A percentile compares a stretch with the other conserved stretches of the same genome.
These are phyloP conservation scores for Sesbania bispinosa DNA, from an alignment of 306 rosid species.

Conservation along the genomic window DNA sequence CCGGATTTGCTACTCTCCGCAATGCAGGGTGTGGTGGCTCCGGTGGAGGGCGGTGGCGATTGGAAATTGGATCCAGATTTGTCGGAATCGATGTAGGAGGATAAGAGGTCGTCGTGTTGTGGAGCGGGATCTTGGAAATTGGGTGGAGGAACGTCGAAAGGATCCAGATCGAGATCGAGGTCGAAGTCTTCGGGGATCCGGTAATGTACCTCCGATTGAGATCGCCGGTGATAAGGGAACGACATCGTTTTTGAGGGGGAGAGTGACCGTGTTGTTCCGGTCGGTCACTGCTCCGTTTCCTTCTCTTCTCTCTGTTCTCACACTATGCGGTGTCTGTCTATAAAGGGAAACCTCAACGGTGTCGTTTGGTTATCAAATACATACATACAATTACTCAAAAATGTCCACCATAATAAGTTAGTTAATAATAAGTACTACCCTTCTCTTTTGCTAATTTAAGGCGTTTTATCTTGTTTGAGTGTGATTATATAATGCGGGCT, in stretches of 20 bases:
- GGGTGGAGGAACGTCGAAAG: conserved; percentile 58
- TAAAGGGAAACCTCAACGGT: background rate
- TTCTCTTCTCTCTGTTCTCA: no score
- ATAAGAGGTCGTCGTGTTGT: conserved; percentile 54
- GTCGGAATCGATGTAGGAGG: conserved; percentile 62
- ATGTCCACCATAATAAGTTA: no score
- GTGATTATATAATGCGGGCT: no score
- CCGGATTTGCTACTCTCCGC: background rate
- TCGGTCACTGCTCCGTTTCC: conserved; percentile 23
- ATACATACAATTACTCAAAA: no score
- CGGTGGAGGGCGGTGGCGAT: no score
- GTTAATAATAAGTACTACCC: no score
- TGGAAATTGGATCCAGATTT: conserved; percentile 58
- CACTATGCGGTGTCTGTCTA: background rate
- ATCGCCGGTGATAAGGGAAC: conserved; percentile 69
- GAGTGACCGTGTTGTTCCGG: background rate
- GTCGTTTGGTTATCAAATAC: background rate
- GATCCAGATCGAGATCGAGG: conserved; percentile 66
- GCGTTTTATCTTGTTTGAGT: no score
- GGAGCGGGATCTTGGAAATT: conserved; percentile 63
- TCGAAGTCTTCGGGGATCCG: conserved; percentile 81
- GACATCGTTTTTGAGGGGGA: conserved; percentile 22
- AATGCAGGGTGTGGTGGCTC: no score
- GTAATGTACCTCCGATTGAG: conserved; percentile 91
- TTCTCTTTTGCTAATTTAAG: no score